A percentile compares a stretch with the other conserved stretches of the same genome.
These are phyloP conservation scores for Encephalitozoon cuniculi DNA, from an alignment of 371 early-diverging fungal species.

Conservation along the genomic window DNA sequence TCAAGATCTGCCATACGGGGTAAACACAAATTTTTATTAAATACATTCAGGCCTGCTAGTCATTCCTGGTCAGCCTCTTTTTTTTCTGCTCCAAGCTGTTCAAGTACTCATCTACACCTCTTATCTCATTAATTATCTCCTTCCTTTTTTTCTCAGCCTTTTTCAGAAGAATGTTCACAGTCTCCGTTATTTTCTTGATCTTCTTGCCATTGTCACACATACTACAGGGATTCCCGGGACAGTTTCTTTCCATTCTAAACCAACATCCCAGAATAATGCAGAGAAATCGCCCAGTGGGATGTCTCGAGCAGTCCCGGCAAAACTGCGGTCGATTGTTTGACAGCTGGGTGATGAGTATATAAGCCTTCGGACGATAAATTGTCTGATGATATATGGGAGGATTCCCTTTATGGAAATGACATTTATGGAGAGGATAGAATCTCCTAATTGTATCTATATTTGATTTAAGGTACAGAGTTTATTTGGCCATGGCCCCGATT, in stretches of 20 bases:
- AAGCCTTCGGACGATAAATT: not conserved
- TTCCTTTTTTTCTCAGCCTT: conserved; percentile 3
- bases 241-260: too few relatives aligned
- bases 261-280: too few relatives aligned
- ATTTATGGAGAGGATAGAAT: not conserved
- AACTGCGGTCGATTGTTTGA: too few relatives aligned
- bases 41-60: not conserved
- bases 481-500: not conserved
- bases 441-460: not conserved
- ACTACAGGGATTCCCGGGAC: not conserved
- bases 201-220: not conserved
- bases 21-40: conserved; percentile 5
- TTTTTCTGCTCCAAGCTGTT: not conserved
- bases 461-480: not conserved
- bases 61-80: not conserved
- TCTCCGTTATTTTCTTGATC: not conserved
- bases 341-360: not conserved
- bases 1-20: conserved; percentile 24
- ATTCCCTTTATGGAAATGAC: not conserved
- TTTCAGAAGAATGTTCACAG: not conserved
- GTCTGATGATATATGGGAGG: not conserved
- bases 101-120: not conserved
- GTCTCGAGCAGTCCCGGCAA: too few relatives aligned
- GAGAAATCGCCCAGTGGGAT: too few relatives aligned
- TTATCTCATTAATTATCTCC: not conserved